Base-by-base conservation (phyloP, 352 stramenopile species). In the Stramenopiles sp. region DNA sequence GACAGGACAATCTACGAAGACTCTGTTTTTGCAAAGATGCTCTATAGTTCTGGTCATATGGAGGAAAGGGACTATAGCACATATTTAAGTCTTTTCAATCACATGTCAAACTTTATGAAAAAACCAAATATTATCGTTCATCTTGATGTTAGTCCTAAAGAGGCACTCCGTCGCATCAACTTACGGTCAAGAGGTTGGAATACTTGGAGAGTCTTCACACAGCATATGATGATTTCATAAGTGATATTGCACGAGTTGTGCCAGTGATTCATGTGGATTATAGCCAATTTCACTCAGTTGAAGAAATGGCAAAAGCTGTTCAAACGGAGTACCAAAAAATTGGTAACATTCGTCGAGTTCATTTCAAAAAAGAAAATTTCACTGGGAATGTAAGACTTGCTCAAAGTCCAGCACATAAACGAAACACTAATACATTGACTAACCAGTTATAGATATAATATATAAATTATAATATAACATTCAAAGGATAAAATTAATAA, bases 1-100 rank as follows among this genome's bases (percentile, higher is more conserved):
- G 38, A 42, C 35, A 10, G 38, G 8, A 24, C 38, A 10, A 42
- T 42, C n/a, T 42, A 42, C 36, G 38, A 42, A 42, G 38, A 42
- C 35, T 8, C 38, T 8, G 38, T 42, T 10, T 42, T 42, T 22
- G 38, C 38, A 10, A 8, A 22, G 8, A 42, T 42, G 38, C 35
- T 42, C 21, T 26, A 40, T 10, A 35, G 40, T 8, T 21, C 38
- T 10, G 38, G 38, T 8, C 8, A 26, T 10, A 8, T 42, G 38
- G 12, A 8, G 35, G 38, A 42, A 8, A 10, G 8, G 10, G 38
- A 42, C 36, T 42, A 42, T 35, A 8, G 15, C 23, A 42, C 38
- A 10, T 42, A 42, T 35, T 10, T 10, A 10, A 8, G 15, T 10
- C 35, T 42, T 8, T 42, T 42, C 38, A 38, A 22, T n/a, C 28